Conservation (phyloP, 495 filamentous ascomycete genomes). For the Hyaloscypha finlandica region DNA sequence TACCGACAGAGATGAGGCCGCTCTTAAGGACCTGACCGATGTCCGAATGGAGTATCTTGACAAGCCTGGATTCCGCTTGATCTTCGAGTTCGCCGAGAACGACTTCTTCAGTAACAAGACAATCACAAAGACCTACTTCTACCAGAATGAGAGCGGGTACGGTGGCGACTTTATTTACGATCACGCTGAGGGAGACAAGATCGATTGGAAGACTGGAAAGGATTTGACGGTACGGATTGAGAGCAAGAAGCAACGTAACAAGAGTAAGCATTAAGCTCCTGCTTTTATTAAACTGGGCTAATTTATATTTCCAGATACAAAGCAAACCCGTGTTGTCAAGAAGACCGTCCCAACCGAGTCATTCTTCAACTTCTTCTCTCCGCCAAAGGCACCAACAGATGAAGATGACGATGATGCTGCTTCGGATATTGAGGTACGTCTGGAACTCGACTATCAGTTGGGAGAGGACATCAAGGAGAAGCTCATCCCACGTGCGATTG, state of each 20-base stretch:
- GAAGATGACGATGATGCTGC: constrained; percentile 77
- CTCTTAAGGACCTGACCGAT: constrained; percentile 87
- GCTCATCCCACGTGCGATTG: constrained; percentile 95
- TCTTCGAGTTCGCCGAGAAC: constrained; percentile 95
- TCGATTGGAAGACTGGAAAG: constrained; percentile 92
- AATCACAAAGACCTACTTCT: constrained; percentile 98
- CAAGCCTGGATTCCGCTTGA: constrained; percentile 94
- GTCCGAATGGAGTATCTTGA: constrained; percentile 99
- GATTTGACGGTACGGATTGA: constrained; percentile 93
- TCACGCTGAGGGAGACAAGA: constrained; percentile 96
- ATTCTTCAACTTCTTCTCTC: constrained; percentile 99
- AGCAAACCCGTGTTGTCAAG: constrained; percentile 98
- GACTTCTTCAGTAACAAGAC: constrained; percentile 96
- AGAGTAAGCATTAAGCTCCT: constrained; percentile 68
- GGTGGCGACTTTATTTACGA: constrained; percentile 99
- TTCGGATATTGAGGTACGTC: constrained; percentile 92
- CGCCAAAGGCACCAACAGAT: constrained; percentile 80
- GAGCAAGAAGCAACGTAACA: constrained; percentile 99
- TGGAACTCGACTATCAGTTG: constrained; percentile 98
- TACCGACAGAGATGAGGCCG: constrained; percentile 92
- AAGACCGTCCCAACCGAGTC: constrained; percentile 98
- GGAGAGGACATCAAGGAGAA: constrained; percentile 99
- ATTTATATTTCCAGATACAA: constrained; percentile 68
- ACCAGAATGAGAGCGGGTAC: constrained; percentile 98
- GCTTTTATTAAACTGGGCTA: neutral